phyloP scores from a whole-genome alignment of 2,329 filamentous ascomycete species.

The Tolypocladium album region DNA sequence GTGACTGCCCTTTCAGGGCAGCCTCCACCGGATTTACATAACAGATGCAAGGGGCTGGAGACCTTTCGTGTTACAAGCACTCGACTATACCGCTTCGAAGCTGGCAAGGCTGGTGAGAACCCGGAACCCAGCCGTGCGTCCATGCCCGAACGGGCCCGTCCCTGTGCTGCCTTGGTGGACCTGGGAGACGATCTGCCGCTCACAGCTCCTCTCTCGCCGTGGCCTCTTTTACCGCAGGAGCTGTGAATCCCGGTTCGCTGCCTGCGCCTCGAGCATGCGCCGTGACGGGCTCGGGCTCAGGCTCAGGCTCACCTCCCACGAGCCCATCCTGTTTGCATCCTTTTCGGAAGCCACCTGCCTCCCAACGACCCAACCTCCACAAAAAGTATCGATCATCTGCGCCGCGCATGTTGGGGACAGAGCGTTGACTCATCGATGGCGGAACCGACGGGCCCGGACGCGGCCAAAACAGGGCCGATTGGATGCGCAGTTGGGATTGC shows the following conservation, averaged over 20 bases:
- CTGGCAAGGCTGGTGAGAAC: neutral
- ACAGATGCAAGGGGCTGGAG: neutral
- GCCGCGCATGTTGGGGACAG: neutral
- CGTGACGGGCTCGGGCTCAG: neutral
- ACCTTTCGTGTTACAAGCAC: neutral
- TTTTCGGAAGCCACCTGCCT: neutral
- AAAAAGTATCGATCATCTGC: neutral
- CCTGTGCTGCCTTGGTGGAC: neutral
- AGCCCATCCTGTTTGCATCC: neutral
- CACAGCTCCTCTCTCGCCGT: neutral
- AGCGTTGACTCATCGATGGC: neutral
- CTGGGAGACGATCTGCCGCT: neutral
- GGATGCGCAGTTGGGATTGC: neutral
- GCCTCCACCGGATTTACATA: neutral
- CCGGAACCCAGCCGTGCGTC: neutral
- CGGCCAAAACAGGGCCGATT: no score
- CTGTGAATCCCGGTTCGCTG: neutral
- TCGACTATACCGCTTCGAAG: neutral
- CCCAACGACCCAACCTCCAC: neutral
- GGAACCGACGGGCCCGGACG: neutral
- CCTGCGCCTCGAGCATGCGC: neutral
- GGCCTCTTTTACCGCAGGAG: neutral
- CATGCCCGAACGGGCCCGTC: neutral
- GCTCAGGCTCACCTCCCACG: neutral
- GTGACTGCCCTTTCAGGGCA: neutral